Conservation (phyloP, 805 yeast species). For the Cyberlindnera lachancei region DNA sequence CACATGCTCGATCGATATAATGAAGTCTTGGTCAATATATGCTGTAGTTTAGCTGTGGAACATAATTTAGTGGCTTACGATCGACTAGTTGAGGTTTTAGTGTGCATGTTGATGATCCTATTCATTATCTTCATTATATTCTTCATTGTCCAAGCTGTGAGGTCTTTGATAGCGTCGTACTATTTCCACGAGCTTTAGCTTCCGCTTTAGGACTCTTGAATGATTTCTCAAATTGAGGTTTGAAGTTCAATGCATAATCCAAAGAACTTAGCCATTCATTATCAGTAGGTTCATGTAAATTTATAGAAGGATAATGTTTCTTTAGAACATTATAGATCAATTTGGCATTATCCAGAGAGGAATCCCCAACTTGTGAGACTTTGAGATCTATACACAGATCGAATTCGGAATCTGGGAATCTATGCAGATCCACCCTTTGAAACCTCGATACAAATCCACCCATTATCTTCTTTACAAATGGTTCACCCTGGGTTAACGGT, state of each 20-base stretch:
- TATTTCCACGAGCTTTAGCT: too few relatives aligned
- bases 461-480: conserved; percentile 56
- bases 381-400: conserved; percentile 56
- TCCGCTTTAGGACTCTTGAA: too few relatives aligned
- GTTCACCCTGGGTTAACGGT: conserved; percentile 33
- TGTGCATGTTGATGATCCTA: too few relatives aligned
- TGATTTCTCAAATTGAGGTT: conserved; percentile 44
- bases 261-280: conserved; percentile 40
- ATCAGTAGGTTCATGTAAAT: conserved; percentile 36
- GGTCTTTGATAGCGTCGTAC: too few relatives aligned
- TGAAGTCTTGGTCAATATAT: too few relatives aligned
- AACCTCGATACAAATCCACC: conserved; percentile 64
- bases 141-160: too few relatives aligned
- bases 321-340: conserved; percentile 33
- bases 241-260: conserved; percentile 41
- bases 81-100: too few relatives aligned
- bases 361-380: conserved; percentile 29
- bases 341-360: conserved; percentile 44
- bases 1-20: too few relatives aligned
- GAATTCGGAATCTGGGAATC: conserved; percentile 58
- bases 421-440: conserved; percentile 43
- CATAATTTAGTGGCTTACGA: too few relatives aligned
- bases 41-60: too few relatives aligned
- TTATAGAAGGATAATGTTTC: conserved; percentile 32
- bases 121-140: too few relatives aligned